A percentile compares a stretch with the other conserved stretches of the same genome.
Conservation (phyloP, 805 yeast species). For the Lipomyces kockii region DNA sequence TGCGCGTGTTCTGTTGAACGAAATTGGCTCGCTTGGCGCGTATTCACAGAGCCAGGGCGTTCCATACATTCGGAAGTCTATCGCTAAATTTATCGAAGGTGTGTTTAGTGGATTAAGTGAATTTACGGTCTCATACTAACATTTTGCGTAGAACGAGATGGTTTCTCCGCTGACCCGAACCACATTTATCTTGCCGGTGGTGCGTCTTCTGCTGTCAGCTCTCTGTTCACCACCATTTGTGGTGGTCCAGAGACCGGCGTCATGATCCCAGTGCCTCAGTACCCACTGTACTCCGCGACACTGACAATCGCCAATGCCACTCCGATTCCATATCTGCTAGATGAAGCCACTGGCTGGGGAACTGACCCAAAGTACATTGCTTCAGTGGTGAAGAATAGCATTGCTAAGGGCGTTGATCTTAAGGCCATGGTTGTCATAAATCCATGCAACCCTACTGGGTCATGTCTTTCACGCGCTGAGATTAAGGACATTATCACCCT, state of each 20-base stretch:
- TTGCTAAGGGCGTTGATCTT: conserved; percentile 60
- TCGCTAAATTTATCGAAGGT: conserved; percentile 71
- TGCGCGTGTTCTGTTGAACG: conserved; percentile 62
- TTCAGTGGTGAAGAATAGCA: conserved; percentile 55
- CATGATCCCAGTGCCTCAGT: conserved; percentile 96
- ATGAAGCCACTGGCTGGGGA: conserved; percentile 84
- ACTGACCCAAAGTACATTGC: conserved; percentile 71
- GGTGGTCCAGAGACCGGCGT: conserved; percentile 70
- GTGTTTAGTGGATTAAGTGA: neutral
- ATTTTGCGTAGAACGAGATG: conserved; percentile 68
- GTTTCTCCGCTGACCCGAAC: conserved; percentile 65
- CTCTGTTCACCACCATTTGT: conserved; percentile 72
- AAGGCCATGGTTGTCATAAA: conserved; percentile 89
- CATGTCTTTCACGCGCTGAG: conserved; percentile 66
- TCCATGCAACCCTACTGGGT: conserved; percentile 99
- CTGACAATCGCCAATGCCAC: conserved; percentile 80
- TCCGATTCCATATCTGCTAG: conserved; percentile 83
- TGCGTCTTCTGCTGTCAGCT: conserved; percentile 92
- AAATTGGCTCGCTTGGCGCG: conserved; percentile 88
- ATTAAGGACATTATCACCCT: conserved; percentile 73
- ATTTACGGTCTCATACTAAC: neutral
- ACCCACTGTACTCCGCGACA: conserved; percentile 96
- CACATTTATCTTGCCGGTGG: conserved; percentile 88
- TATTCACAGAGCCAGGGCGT: conserved; percentile 95
- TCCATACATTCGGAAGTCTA: conserved; percentile 67